phyloP scores from a whole-genome alignment of 148 eudicot species.

The Rhododendron molle region DNA sequence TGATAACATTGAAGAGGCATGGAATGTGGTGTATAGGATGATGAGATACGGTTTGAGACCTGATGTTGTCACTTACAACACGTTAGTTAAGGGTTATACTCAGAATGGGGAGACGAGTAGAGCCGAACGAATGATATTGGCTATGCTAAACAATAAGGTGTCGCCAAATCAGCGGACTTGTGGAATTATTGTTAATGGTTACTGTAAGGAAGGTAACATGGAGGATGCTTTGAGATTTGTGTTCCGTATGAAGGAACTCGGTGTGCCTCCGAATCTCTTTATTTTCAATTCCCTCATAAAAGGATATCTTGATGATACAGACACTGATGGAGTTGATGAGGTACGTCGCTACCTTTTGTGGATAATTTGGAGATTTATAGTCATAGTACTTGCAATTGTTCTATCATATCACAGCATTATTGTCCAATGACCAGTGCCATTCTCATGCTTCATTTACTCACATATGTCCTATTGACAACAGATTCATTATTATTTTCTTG shows the following conservation, averaged over 20 bases:
- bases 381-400: background rate
- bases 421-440: background rate
- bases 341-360: slow-evolving; percentile 22
- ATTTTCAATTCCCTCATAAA: slow-evolving; percentile 80
- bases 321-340: slow-evolving; percentile 88
- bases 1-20: slow-evolving; percentile 60
- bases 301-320: slow-evolving; percentile 67
- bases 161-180: slow-evolving; percentile 83
- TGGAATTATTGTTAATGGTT: slow-evolving; percentile 76
- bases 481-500: background rate
- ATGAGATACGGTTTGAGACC: slow-evolving; percentile 68
- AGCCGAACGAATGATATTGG: slow-evolving; percentile 73
- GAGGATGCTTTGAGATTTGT: slow-evolving; percentile 70
- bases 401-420: background rate
- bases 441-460: background rate
- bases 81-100: slow-evolving; percentile 70
- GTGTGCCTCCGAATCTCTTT: slow-evolving; percentile 69
- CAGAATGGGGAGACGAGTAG: slow-evolving; percentile 58
- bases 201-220: slow-evolving; percentile 79
- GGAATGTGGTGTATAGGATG: slow-evolving; percentile 78
- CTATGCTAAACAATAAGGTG: slow-evolving; percentile 61
- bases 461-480: background rate
- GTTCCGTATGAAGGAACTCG: slow-evolving; percentile 73
- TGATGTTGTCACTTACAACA: slow-evolving; percentile 84
- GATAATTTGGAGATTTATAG: background rate